Percentiles rank a stretch among this genome's conserved stretches.
phyloP scores from a whole-genome alignment of 768 basidiomycete species.

The Favolaschia claudopus region DNA sequence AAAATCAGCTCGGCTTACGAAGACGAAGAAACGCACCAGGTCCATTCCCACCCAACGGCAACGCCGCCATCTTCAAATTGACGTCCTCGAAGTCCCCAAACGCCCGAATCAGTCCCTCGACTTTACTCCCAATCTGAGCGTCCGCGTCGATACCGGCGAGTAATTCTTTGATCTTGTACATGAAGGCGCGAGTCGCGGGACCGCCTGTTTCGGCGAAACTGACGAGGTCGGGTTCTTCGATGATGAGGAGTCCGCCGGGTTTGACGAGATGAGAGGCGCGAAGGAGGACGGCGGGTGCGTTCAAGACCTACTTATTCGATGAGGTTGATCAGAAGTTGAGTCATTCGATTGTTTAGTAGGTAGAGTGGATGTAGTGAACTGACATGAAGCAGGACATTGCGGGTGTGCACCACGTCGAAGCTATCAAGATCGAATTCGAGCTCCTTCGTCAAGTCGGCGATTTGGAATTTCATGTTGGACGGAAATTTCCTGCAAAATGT shows the following conservation, averaged over 20 bases:
- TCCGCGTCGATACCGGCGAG: not conserved
- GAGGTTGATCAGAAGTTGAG: no score
- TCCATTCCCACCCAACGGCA: not conserved
- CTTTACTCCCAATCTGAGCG: not conserved
- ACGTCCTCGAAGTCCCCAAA: not conserved
- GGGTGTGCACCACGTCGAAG: conserved; percentile 9
- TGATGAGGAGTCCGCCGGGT: conserved; percentile 1
- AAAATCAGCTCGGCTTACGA: not conserved
- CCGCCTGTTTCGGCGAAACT: not conserved
- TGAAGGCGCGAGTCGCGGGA: not conserved
- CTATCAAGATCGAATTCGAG: not conserved
- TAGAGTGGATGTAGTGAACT: not conserved
- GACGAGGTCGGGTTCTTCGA: conserved; percentile 1
- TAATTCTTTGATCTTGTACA: not conserved
- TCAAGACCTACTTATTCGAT: not conserved
- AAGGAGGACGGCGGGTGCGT: not conserved
- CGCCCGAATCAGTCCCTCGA: not conserved
- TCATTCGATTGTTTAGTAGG: not conserved
- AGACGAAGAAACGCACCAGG: not conserved
- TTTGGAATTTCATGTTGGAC: not conserved
- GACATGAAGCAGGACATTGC: not conserved
- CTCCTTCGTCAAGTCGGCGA: not conserved
- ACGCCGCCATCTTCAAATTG: not conserved
- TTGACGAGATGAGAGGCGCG: not conserved
- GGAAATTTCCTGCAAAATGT: not conserved